These are phyloP conservation scores for Pseudozyma tsukubaensis DNA, from an alignment of 1,284 basidiomycete genomes.

Conservation along the genomic window DNA sequence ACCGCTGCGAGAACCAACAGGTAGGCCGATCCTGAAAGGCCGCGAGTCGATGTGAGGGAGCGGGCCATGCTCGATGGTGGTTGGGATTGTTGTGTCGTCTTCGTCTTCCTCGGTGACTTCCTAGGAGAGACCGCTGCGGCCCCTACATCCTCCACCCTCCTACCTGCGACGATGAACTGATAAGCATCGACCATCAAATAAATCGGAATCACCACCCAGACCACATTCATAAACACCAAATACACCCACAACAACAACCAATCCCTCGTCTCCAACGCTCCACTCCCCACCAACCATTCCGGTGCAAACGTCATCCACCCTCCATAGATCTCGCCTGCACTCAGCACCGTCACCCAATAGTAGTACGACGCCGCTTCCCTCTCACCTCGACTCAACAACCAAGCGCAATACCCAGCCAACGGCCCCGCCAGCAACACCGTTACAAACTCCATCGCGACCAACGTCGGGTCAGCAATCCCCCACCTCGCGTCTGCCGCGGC, in stretches of 20 bases:
- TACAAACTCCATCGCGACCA: constrained; percentile 60
- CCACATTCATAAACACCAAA: constrained; percentile 44
- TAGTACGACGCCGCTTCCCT: constrained; percentile 47
- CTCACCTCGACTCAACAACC: constrained; percentile 30
- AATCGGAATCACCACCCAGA: constrained; percentile 47
- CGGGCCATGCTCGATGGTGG: neutral
- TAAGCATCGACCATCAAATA: constrained; percentile 48
- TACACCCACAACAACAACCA: constrained; percentile 50
- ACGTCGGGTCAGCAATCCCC: constrained; percentile 54
- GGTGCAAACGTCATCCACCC: constrained; percentile 66
- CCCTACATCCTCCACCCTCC: neutral
- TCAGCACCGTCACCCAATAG: constrained; percentile 58
- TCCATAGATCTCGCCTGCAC: constrained; percentile 59
- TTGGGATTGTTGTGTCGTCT: neutral
- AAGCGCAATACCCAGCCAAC: constrained; percentile 57
- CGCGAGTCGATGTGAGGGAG: constrained; percentile 10
- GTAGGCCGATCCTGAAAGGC: constrained; percentile 27
- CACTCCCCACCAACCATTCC: constrained; percentile 57
- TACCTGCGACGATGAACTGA: constrained; percentile 3
- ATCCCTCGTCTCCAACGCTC: constrained; percentile 10
- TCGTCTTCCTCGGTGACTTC: constrained; percentile 1
- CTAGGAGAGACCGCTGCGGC: neutral
- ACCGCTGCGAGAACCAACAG: constrained; percentile 16
- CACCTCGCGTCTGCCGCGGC: constrained; percentile 59
- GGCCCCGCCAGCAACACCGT: constrained; percentile 61